These are phyloP conservation scores for Fraxinus ornus DNA, from an alignment of 305 asterid genomes.

Conservation along the genomic window DNA sequence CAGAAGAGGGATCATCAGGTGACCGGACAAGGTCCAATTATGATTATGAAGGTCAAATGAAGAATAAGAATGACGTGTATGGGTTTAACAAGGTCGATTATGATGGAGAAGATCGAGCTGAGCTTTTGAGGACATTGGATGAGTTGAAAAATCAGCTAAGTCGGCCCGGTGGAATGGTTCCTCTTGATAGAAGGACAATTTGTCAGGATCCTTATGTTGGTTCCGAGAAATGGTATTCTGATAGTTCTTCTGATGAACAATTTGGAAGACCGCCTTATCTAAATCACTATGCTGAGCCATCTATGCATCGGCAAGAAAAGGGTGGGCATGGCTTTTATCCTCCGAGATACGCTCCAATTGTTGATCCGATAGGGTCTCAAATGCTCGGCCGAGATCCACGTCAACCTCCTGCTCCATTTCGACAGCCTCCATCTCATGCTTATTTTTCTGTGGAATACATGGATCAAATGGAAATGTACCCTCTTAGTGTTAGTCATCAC, in stretches of 20 bases:
- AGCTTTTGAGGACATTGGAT: conserved; percentile 61
- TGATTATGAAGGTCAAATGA: conserved; percentile 29
- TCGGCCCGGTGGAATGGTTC: conserved; percentile 49
- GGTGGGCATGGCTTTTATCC: conserved; percentile 53
- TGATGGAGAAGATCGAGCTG: conserved; percentile 55
- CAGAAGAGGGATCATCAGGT: conserved; percentile 28
- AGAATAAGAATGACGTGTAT: conserved; percentile 27
- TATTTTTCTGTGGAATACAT: conserved; percentile 43
- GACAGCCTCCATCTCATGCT: conserved; percentile 35
- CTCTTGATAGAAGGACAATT: conserved; percentile 40
- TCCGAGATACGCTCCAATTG: conserved; percentile 36
- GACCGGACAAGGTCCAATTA: conserved; percentile 29
- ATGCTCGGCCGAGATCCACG: conserved; percentile 39
- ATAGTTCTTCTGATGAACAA: conserved; percentile 32
- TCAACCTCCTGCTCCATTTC: conserved; percentile 33
- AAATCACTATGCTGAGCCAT: conserved; percentile 35
- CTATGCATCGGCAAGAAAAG: conserved; percentile 46
- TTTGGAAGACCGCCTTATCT: conserved; percentile 25
- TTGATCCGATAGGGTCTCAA: conserved; percentile 48
- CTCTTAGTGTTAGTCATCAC: conserved; percentile 44
- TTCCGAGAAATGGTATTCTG: conserved; percentile 35
- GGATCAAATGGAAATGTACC: conserved; percentile 42
- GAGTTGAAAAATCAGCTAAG: conserved; percentile 60
- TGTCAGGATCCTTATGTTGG: conserved; percentile 44
- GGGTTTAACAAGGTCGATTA: conserved; percentile 35